Evolutionary conservation across 352 stramenopile species (phyloP), one percentile per base, ranked within the genome.

Genomic region (Globisporangium okanoganense): DNA sequence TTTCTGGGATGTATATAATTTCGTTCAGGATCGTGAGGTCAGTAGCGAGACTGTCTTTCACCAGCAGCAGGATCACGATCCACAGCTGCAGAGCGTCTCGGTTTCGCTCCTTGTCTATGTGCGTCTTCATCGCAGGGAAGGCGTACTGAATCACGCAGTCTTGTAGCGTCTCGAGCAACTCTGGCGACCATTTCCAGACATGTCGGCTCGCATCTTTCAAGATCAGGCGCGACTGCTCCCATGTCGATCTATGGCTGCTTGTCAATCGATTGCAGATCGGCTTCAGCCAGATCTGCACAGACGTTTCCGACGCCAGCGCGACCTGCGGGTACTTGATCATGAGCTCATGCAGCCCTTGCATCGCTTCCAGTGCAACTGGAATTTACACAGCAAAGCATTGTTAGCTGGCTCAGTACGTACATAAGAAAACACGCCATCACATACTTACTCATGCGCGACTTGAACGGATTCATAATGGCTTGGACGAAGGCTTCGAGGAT

Each of bases 401-500:
- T 36, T 31, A 45, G 18, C 20, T 55, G 12, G 16, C 2, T n/a
- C 38, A 44, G 38, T 5, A 20, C 38, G 8, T 4, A 20, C 6
- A 44, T 5, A n/a, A 44, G 38, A 14, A 44, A 1, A 18, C 10
- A 16, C 1, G 29, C 5, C 38, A 44, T 44, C 6, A 13, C 24
- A 27, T 4, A 79, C 78, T 52, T 79, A 86, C 78, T 89, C 36
- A 67, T 56, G 20, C 82, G 78, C 0, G 82, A 87, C 66, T 87
- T 77, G 60, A 91, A 89, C 10, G 82, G 78, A 45, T 89, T 91
- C 31, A 88, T 70, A 24, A 89, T 80, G 8, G 82, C 82, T 41
- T 88, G 82, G 9, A 91, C 69, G 56, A 89, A 58, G 10, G 67
- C 74, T 62, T 89, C 82, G n/a, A 89, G 64, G 8, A 75, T 85